Evolutionary conservation across 257 asterid species (phyloP).

Genomic region (Jacaranda mimosifolia): DNA sequence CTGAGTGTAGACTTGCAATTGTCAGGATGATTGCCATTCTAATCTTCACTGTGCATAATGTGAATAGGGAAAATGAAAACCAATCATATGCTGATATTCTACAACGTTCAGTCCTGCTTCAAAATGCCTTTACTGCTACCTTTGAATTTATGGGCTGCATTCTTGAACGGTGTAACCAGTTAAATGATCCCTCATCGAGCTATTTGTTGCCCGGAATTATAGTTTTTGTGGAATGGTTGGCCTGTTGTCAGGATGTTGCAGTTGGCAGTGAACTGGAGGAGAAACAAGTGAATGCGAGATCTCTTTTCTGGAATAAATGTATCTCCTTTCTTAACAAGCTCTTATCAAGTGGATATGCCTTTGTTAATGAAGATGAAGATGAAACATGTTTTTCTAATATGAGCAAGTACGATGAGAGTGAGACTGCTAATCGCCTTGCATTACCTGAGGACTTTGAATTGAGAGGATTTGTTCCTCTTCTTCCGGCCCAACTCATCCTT

Average conservation of each 20-base stretch:
- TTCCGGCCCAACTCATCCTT: constrained; percentile 86
- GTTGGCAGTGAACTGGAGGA: constrained; percentile 77
- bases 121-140: constrained; percentile 77
- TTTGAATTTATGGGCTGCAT: constrained; percentile 86
- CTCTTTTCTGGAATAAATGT: constrained; percentile 79
- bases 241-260: constrained; percentile 80
- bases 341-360: constrained; percentile 62
- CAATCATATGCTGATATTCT: constrained; percentile 92
- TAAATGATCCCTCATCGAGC: constrained; percentile 80
- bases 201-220: constrained; percentile 85
- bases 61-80: constrained; percentile 76
- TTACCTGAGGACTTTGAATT: constrained; percentile 89
- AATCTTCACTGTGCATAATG: constrained; percentile 84
- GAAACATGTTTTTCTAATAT: constrained; percentile 83
- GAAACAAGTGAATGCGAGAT: constrained; percentile 73
- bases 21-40: constrained; percentile 82
- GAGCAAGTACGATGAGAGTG: constrained; percentile 87
- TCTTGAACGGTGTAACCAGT: constrained; percentile 77
- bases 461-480: constrained; percentile 89
- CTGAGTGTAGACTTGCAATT: constrained; percentile 72
- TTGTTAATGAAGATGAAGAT: constrained; percentile 69
- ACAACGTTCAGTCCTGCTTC: constrained; percentile 89
- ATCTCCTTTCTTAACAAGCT: constrained; percentile 74
- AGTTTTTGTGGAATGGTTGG: constrained; percentile 96
- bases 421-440: constrained; percentile 84